A percentile compares a stretch with the other conserved stretches of the same genome.
Conservation (phyloP, 2,329 filamentous ascomycete genomes). For the Periconia sp. region DNA sequence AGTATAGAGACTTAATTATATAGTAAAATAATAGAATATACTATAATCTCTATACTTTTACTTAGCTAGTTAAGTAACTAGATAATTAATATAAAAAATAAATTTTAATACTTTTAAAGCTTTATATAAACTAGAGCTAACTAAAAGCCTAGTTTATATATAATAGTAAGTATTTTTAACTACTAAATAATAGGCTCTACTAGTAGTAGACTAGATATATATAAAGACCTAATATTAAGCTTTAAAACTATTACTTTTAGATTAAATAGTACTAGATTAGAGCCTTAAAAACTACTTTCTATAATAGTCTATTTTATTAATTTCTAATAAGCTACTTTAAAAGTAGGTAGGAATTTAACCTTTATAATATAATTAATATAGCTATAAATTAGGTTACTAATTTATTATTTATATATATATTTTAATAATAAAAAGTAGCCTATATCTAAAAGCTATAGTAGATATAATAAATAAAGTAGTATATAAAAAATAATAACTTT, state of each 20-base stretch:
- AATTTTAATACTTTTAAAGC: constrained; percentile 4
- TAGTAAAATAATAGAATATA: constrained; percentile 1
- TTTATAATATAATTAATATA: constrained; percentile 8
- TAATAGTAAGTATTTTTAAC: constrained; percentile 3
- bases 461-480: too few relatives aligned
- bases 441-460: too few relatives aligned
- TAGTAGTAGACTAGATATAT: constrained; percentile 2
- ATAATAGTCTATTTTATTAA: constrained; percentile 6
- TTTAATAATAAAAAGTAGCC: constrained; percentile 7
- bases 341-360: constrained; percentile 4
- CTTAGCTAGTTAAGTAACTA: constrained; percentile 3
- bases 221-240: constrained; percentile 4
- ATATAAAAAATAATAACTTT: constrained; percentile 5
- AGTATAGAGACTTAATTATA: constrained; percentile 1
- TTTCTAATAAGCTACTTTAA: background rate
- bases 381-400: background rate
- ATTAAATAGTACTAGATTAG: constrained; percentile 8
- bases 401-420: constrained; percentile 1
- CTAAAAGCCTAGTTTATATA: constrained; percentile 1
- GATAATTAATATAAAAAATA: constrained; percentile 7
- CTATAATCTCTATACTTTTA: constrained; percentile 2
- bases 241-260: constrained; percentile 3
- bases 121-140: constrained; percentile 8
- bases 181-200: constrained; percentile 3
- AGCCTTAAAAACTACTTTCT: constrained; percentile 2